A percentile compares a stretch with the other conserved stretches of the same genome.
Conservation (phyloP, 2,329 filamentous ascomycete genomes). For the Pezicula carpinea region DNA sequence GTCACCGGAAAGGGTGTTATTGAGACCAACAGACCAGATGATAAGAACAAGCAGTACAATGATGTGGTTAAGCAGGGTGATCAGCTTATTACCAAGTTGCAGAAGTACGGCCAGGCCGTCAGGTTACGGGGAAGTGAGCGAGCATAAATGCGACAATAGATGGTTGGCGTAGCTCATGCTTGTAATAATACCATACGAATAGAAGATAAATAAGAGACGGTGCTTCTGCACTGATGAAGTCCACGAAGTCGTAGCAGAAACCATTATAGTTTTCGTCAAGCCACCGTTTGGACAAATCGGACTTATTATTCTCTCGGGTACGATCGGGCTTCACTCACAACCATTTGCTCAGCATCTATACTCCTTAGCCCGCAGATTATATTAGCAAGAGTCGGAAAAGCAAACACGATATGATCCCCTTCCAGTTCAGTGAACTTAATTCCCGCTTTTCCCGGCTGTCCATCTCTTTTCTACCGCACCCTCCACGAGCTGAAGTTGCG, state of each 20-base stretch:
- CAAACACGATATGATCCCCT: constrained; percentile 6
- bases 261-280: too few species aligned
- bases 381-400: constrained; percentile 15
- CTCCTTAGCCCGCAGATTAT: constrained; percentile 13
- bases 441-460: constrained; percentile 8
- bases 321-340: constrained; percentile 6
- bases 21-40: constrained; percentile 94
- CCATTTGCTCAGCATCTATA: constrained; percentile 9
- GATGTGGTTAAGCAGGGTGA: constrained; percentile 98
- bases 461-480: constrained; percentile 10
- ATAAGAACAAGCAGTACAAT: constrained; percentile 99
- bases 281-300: too few species aligned
- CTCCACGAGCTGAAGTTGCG: neutral
- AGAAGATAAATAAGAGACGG: constrained; percentile 3
- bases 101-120: constrained; percentile 98
- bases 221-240: too few species aligned
- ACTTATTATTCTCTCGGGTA: neutral
- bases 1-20: constrained; percentile 96
- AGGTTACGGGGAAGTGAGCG: constrained; percentile 91
- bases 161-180: constrained; percentile 6
- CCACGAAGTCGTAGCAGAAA: too few species aligned
- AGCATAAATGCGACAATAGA: constrained; percentile 46
- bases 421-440: constrained; percentile 12
- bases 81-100: constrained; percentile 95
- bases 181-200: constrained; percentile 22